Evolutionary conservation across 176 grass and related monocot species (phyloP).

Genomic region (Carex pumila): DNA sequence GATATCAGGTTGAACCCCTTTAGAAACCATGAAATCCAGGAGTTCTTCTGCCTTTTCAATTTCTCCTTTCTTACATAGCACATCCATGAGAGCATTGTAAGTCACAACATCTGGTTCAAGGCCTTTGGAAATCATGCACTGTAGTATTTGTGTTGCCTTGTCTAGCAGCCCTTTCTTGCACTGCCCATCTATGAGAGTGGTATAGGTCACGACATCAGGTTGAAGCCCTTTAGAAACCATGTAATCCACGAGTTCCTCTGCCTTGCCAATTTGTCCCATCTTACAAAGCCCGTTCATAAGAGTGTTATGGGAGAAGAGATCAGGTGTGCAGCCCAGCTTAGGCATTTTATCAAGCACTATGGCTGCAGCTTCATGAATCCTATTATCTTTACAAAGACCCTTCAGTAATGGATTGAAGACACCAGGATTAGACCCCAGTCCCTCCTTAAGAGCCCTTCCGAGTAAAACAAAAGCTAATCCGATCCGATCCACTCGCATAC

Average conservation of each 20-base stretch:
- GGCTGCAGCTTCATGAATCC: not conserved
- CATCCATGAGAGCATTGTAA: not conserved
- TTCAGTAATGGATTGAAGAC: not conserved
- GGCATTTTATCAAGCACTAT: slow-evolving; percentile 6
- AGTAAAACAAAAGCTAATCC: not conserved
- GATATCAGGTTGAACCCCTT: too few species aligned
- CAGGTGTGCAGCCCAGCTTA: not conserved
- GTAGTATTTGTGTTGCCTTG: too few species aligned
- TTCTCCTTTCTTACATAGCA: not conserved
- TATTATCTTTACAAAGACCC: not conserved
- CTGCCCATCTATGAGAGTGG: too few species aligned
- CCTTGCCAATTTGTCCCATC: too few species aligned
- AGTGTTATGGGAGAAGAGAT: too few species aligned
- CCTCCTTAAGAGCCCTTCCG: not conserved
- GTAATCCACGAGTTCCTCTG: too few species aligned
- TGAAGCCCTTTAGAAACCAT: too few species aligned
- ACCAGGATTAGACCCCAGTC: not conserved
- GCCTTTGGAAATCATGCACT: too few species aligned
- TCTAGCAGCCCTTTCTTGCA: not conserved
- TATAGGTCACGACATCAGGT: too few species aligned
- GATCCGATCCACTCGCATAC: not conserved
- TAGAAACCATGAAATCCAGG: too few species aligned
- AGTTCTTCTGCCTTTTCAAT: too few species aligned
- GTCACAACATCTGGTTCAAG: not conserved
- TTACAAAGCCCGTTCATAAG: too few species aligned